These are phyloP conservation scores for Hemileia vastatrix DNA, from an alignment of 1,284 basidiomycete species.

Conservation along the genomic window DNA sequence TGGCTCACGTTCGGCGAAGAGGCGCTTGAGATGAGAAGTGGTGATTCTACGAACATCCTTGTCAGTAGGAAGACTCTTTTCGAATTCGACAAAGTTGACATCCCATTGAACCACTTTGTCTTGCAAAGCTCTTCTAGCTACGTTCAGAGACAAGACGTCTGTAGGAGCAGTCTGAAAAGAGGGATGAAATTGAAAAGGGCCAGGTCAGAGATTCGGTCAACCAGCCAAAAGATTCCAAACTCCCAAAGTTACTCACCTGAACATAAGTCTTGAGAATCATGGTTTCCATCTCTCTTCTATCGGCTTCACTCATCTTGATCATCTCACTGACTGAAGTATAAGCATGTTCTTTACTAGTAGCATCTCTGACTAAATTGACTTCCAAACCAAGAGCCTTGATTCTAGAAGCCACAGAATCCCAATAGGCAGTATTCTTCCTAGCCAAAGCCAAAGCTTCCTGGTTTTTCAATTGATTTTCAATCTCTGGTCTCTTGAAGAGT, in stretches of 20 bases:
- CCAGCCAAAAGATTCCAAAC: neutral
- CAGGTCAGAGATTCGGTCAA: neutral
- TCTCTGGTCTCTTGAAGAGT: constrained; percentile 72
- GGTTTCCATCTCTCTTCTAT: constrained; percentile 56
- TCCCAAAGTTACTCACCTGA: constrained; percentile 57
- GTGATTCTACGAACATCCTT: constrained; percentile 44
- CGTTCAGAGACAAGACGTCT: constrained; percentile 78
- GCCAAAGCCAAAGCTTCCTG: constrained; percentile 70
- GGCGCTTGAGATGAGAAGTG: constrained; percentile 46
- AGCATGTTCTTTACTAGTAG: constrained; percentile 29
- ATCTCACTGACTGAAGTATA: constrained; percentile 28
- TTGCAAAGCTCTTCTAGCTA: constrained; percentile 73
- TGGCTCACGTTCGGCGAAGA: constrained; percentile 50
- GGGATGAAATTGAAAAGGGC: neutral
- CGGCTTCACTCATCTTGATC: no score
- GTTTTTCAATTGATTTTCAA: constrained; percentile 79
- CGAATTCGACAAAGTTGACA: constrained; percentile 59
- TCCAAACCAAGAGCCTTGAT: constrained; percentile 52
- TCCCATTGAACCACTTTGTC: constrained; percentile 97
- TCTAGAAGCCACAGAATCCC: constrained; percentile 51
- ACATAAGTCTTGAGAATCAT: constrained; percentile 71
- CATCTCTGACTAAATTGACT: constrained; percentile 29
- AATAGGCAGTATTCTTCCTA: constrained; percentile 57
- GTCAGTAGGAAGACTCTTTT: constrained; percentile 48
- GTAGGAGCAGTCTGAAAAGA: constrained; percentile 45